Evolutionary conservation across 176 grass and related monocot species (phyloP), one percentile per base, ranked within the genome.

Genomic region (Rhipidocladum racemiflorum): DNA sequence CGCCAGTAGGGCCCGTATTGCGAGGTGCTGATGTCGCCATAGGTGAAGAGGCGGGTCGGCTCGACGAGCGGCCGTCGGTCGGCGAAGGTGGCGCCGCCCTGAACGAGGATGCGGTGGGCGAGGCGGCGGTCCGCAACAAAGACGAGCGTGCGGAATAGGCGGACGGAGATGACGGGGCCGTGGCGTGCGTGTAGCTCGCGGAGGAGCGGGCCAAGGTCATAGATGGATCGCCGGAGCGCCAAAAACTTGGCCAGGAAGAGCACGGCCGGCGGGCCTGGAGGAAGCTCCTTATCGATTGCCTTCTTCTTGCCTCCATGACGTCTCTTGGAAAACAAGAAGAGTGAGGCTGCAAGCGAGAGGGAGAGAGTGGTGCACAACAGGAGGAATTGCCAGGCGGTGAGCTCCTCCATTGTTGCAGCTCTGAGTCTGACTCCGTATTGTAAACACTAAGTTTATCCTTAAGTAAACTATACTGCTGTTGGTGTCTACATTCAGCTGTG

Each of bases 1-100:
- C 79, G 92, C 89, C 89, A 91, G 71, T 81, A 54, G 3, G 89
- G 12, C 0, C 87, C 87, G 25, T 94, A 94, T 0, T 53, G 12
- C 0, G 92, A 28, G 9, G 82, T 45, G 67, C 34, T 91, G 81
- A 94, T 39, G 81, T 62, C 82, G 45, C 71, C 83, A 82, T 68
- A 32, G 27, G 44, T 63, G 84, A 94, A 72, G 5, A 89, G 46
- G 39, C 4, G 11, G 5, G 0, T 0, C 0, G 77, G 76, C 2
- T 79, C 81, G 2, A 23, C 2, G 3, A 3, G 17, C 38, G 82
- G 74, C 9, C 68, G 91, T 1, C 90, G 75, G 86, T 83, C 69
- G 54, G 83, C 86, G 28, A 92, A 89, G 74, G 25, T 68, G 15
- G 44, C 74, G 59, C 84, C 91, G 29, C 75, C 42, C n/a, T 74